Conservation (phyloP, 805 yeast species). For the Candida dajiaensis region DNA sequence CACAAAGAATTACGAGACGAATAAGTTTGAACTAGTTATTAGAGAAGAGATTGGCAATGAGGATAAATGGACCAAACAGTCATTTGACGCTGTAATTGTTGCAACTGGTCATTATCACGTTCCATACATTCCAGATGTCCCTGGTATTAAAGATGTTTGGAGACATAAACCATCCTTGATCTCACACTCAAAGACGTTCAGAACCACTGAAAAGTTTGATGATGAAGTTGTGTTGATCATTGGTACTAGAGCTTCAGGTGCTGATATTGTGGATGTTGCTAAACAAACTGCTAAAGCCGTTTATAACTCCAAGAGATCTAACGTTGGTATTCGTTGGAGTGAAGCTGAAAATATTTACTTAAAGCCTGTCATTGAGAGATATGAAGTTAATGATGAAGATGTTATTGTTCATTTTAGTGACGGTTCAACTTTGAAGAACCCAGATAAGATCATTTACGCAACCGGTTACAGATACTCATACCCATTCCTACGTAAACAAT, state of each 20-base stretch:
- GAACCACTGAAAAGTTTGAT: constrained; percentile 28
- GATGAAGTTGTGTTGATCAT: constrained; percentile 41
- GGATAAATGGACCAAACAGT: constrained; percentile 33
- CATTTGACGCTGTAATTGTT: constrained; percentile 36
- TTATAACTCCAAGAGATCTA: constrained; percentile 28
- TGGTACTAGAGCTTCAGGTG: constrained; percentile 71
- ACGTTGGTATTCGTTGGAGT: constrained; percentile 1
- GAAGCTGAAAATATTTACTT: constrained; percentile 27
- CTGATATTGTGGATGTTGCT: constrained; percentile 39
- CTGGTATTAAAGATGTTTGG: constrained; percentile 35
- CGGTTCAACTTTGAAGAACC: constrained; percentile 34
- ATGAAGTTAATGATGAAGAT: constrained; percentile 26
- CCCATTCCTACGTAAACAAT: constrained; percentile 41
- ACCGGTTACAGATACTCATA: constrained; percentile 60
- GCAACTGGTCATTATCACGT: constrained; percentile 52
- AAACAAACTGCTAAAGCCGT: constrained; percentile 3
- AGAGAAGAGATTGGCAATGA: constrained; percentile 21
- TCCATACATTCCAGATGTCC: constrained; percentile 44
- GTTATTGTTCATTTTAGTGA: constrained; percentile 34
- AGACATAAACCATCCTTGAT: constrained; percentile 12
- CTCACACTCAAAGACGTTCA: constrained; percentile 38
- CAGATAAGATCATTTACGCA: constrained; percentile 54
- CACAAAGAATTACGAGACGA: constrained; percentile 13
- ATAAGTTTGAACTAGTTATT: constrained; percentile 27
- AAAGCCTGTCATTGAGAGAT: constrained; percentile 31